Evolutionary conservation across 2,329 filamentous ascomycete genomes (phyloP).

Genomic region (Talaromyces sp.): DNA sequence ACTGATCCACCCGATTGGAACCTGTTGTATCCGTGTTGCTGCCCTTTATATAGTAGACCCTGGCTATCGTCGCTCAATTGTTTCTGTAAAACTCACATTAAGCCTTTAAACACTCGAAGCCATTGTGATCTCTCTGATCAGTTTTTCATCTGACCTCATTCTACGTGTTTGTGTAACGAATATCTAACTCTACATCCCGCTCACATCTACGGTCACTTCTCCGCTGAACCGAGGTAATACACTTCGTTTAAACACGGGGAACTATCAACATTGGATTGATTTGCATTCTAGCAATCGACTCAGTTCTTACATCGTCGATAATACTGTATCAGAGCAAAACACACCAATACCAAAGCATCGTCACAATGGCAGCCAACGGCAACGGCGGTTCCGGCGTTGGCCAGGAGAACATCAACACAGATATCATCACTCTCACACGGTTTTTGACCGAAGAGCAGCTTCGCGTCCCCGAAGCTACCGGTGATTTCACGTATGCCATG

Average conservation of each 20-base stretch:
- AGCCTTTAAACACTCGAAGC: background rate
- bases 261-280: background rate
- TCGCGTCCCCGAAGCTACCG: conserved; percentile 91
- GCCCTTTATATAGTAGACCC: conserved; percentile 8
- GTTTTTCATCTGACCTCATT: background rate
- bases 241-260: conserved; percentile 5
- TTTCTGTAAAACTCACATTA: background rate
- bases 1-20: conserved; percentile 1
- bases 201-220: conserved; percentile 13
- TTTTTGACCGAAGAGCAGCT: conserved; percentile 95
- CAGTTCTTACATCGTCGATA: background rate
- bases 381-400: conserved; percentile 55
- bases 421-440: conserved; percentile 92
- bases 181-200: background rate
- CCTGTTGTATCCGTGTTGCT: background rate
- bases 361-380: conserved; percentile 44
- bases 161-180: background rate
- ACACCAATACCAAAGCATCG: conserved; percentile 24
- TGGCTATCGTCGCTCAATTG: background rate
- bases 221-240: conserved; percentile 34
- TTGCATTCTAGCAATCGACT: background rate
- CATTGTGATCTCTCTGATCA: background rate
- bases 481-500: conserved; percentile 86
- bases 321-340: background rate
- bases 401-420: conserved; percentile 82